Evolutionary conservation across 208 protist genomes (phyloP), one percentile per base, ranked within the genome.

Genomic region (Trypanosoma congolense): DNA sequence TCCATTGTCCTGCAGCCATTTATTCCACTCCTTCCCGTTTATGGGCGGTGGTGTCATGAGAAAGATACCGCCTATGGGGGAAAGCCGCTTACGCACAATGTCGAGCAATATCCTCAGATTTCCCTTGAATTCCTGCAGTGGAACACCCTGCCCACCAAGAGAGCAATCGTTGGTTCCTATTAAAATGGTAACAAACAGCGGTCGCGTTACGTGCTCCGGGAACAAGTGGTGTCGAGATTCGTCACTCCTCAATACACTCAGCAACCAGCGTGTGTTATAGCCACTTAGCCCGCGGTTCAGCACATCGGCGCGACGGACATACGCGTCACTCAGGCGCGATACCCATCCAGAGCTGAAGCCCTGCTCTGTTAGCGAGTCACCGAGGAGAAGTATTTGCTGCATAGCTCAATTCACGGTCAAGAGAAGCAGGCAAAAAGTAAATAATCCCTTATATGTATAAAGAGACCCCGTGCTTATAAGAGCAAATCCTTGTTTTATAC

Each of bases 201-300:
- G 69, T 5, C 56, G 36, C 14, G 25, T 19, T 30, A 69, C 46
- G 31, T 54, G 55, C 26, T 42, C n/a, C 4, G 70, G 78, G 16
- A 80, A 61, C 12, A 73, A 16, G 24, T 24, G 16, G 4, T 53
- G 35, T 9, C 60, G 66, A 12, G 40, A 30, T 41, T 16, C 54
- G 16, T 63, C 63, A 22, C 75, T 61, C 12, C 29, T 48, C 42
- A 76, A 43, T 22, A 76, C 46, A 22, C 73, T 61, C 41, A 72
- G 53, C 28, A 82, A 10, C 73, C 70, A 83, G 9, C 61, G 69
- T 2, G 74, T 70, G 67, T 83, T 85, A 67, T 85, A 89, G 1
- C 77, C 77, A 45, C 77, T 80, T 18, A 89, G 49, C 21, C 81
- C 81, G 35, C 70, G 63, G 55, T 83, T 83, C 24, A 89, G 25